Evolutionary conservation across 768 basidiomycete genomes (phyloP), one percentile per base, ranked within the genome.

Genomic region (Xerocomus potaroensis): DNA sequence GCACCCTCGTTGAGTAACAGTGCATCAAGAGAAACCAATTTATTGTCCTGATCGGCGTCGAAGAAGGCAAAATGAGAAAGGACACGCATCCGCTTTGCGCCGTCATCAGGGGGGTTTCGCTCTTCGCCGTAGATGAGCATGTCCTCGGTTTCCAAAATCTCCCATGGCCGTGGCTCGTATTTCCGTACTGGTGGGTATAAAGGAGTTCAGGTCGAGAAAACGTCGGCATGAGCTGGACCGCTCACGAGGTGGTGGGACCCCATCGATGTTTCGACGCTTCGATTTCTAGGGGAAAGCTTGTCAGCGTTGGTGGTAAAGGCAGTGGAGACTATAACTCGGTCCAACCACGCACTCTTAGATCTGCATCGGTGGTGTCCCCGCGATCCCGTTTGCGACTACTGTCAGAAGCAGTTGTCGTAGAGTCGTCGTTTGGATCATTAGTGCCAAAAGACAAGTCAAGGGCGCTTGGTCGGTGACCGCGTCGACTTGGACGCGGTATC

Each of bases 41-140:
- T 69, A 15, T 73, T 70, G 10, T 62, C 53, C 22, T 73, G 69
- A 4, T 58, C 64, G 0, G 77, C 69, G 44, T 88, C 81, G 57
- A 83, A 87, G 37, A 88, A 70, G 1, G 69, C 56, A 51, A 87
- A 90, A 22, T 75, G 72, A 5, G 70, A 69, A 5, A 90, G 68
- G 8, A 75, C 51, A 3, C 86, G 76, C n/a, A 77, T 64, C 8
- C 80, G 83, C 55, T 83, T 82, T 27, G 56, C 55, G 12, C 52
- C 69, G 34, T 67, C 69, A 14, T 69, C 59, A 2, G 53, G 61
- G n/a, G 57, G 61, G 26, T 62, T 64, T n/a, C 57, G 57, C 37
- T 72, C 71, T 50, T 77, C 76, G 8, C 75, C 77, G 8, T 64
- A 47, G 19, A 78, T 50, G 6, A 73, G 41, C 3, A 77, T 38